Conservation (phyloP, 1,139 yeast species). For the Zygosaccharomyces pseudobailii region DNA sequence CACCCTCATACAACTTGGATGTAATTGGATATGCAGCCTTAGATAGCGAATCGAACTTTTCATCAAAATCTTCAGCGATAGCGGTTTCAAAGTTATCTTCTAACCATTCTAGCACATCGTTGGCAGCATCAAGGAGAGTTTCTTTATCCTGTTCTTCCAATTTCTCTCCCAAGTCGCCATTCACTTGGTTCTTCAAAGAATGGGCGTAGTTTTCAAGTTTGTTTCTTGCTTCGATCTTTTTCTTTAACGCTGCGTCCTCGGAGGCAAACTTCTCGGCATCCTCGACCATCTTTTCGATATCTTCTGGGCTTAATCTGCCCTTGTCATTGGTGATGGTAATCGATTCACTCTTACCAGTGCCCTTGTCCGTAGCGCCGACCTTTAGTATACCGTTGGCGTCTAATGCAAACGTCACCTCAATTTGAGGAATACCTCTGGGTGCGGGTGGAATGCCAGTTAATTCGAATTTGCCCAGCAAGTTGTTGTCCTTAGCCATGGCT, state of each 20-base stretch:
- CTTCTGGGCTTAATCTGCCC: slow-evolving; percentile 91
- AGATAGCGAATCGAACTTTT: slow-evolving; percentile 82
- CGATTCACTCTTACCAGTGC: slow-evolving; percentile 92
- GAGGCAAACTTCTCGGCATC: slow-evolving; percentile 90
- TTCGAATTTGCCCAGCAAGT: slow-evolving; percentile 89
- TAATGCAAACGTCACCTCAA: slow-evolving; percentile 89
- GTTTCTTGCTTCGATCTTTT: slow-evolving; percentile 82
- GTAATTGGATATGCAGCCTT: slow-evolving; percentile 90
- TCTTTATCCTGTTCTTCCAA: slow-evolving; percentile 90
- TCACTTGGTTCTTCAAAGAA: slow-evolving; percentile 72
- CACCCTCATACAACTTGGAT: slow-evolving; percentile 75
- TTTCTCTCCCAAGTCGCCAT: slow-evolving; percentile 63
- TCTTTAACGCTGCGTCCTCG: slow-evolving; percentile 77
- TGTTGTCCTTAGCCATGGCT: slow-evolving; percentile 91
- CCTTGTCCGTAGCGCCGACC: slow-evolving; percentile 90
- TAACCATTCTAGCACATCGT: slow-evolving; percentile 83
- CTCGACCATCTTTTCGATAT: slow-evolving; percentile 89
- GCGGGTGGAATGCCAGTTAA: slow-evolving; percentile 93
- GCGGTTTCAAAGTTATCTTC: slow-evolving; percentile 82
- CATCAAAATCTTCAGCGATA: slow-evolving; percentile 87
- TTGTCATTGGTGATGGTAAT: slow-evolving; percentile 94
- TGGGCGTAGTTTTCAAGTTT: slow-evolving; percentile 85
- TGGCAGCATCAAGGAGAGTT: slow-evolving; percentile 79
- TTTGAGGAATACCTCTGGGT: slow-evolving; percentile 96
- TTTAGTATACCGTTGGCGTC: slow-evolving; percentile 95